Evolutionary conservation across 2,329 filamentous ascomycete species (phyloP).

Genomic region (Colletotrichum acutatum): DNA sequence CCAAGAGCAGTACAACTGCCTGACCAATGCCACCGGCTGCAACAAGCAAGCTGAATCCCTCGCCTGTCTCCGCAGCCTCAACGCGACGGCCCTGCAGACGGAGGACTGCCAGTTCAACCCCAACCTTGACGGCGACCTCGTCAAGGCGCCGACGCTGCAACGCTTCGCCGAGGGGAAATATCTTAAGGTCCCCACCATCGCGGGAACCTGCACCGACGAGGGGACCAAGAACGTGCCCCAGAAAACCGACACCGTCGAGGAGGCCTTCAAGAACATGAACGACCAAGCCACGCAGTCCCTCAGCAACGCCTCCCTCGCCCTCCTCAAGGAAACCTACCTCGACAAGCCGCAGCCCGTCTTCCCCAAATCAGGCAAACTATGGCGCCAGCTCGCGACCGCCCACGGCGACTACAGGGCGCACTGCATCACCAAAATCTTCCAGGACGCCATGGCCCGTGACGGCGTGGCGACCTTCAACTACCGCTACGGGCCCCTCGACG

Average conservation of each 20-base stretch:
- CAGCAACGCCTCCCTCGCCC: constrained; percentile 43
- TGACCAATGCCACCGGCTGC: constrained; percentile 51
- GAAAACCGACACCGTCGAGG: constrained; percentile 43
- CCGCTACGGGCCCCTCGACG: constrained; percentile 74
- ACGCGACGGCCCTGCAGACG: constrained; percentile 36
- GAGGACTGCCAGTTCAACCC: constrained; percentile 45
- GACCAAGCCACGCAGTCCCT: constrained; percentile 48
- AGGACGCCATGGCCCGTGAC: constrained; percentile 42
- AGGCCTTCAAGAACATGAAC: constrained; percentile 49
- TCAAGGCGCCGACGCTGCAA: constrained; percentile 61
- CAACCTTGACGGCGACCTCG: constrained; percentile 63
- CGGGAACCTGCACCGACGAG: constrained; percentile 51
- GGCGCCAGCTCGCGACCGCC: constrained; percentile 49
- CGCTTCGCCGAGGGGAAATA: constrained; percentile 61
- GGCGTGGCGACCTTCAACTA: constrained; percentile 70
- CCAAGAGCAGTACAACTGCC: constrained; percentile 63
- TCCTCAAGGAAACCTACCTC: constrained; percentile 49
- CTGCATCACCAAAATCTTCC: constrained; percentile 48
- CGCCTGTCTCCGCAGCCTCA: constrained; percentile 51
- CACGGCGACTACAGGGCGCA: constrained; percentile 50
- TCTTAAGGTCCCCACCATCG: constrained; percentile 64
- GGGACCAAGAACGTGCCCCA: constrained; percentile 48
- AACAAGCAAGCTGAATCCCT: constrained; percentile 55
- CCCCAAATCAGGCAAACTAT: constrained; percentile 46
- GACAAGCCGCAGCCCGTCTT: constrained; percentile 47